Evolutionary conservation across 805 yeast species (phyloP), one percentile per base, ranked within the genome.

Genomic region (Pichia heedii): DNA sequence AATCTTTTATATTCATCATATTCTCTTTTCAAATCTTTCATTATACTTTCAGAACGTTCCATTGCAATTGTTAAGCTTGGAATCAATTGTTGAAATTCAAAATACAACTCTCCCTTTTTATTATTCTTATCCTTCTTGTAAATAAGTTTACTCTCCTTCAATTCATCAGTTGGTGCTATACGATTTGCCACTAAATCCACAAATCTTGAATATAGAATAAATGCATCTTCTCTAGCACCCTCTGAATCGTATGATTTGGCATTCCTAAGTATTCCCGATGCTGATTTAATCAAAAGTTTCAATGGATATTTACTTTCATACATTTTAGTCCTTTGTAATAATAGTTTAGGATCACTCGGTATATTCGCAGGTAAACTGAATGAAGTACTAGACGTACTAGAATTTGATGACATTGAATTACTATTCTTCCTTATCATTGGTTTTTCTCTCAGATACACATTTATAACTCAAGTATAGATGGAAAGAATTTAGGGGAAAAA

Each of bases 221-320:
- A 81, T 0, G 85, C 76, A 45, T 72, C 74, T 35, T 68, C 70
- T 35, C 62, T 54, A 24, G 71, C 65, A 15, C 66, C 63, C 36
- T 69, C 74, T 19, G 59, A 56, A 18, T 65, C 65, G 56, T 69
- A 76, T 19, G 70, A 58, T 26, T 64, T 62, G 0, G 79, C 77
- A 62, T 56, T 80, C 56, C 63, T 68, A 49, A 62, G 61, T 52
- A 71, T 63, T 16, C 69, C 70, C 37, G 61, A 66, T 41, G 73
- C 77, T 39, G 80, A 71, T 44, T 79, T 70, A 26, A 80, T 53
- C 71, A 85, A 80, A 20, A 73, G 59, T 37, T 66, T 65, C 41
- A 79, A 55, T 1, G 83, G 75, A 15, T 77, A 69, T 0, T 57
- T 49, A 3, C 69, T 56, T 33, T 78, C 72, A 59, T 73, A 82